Percentiles rank a stretch among this genome's conserved stretches.
These are phyloP conservation scores for Suhomyces bokatorum DNA, from an alignment of 1,139 yeast genomes.

Conservation along the genomic window DNA sequence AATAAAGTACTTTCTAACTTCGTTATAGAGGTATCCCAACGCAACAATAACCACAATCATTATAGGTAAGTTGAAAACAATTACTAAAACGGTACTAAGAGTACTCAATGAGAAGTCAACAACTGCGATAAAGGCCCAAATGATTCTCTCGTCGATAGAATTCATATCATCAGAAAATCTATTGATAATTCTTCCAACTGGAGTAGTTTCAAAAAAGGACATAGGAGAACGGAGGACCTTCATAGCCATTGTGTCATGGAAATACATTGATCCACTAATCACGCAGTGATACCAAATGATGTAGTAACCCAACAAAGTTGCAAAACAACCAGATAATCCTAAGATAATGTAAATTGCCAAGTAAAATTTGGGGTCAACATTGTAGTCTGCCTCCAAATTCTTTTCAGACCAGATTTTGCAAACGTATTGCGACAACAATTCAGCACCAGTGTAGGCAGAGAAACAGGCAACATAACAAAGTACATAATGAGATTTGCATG, in stretches of 20 bases:
- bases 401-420: slow-evolving; percentile 30
- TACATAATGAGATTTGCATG: slow-evolving; percentile 27
- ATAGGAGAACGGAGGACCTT: slow-evolving; percentile 31
- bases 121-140: slow-evolving; percentile 33
- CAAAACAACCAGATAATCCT: slow-evolving; percentile 26
- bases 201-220: slow-evolving; percentile 37
- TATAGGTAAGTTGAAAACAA: slow-evolving; percentile 34
- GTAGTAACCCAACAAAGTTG: slow-evolving; percentile 25
- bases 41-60: slow-evolving; percentile 30
- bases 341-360: slow-evolving; percentile 23
- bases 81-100: slow-evolving; percentile 28
- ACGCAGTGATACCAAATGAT: slow-evolving; percentile 31
- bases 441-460: slow-evolving; percentile 18
- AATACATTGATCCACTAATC: slow-evolving; percentile 25
- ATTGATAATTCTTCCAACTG: slow-evolving; percentile 32
- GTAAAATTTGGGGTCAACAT: slow-evolving; percentile 20
- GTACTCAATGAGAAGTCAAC: slow-evolving; percentile 26
- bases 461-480: slow-evolving; percentile 22
- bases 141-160: slow-evolving; percentile 33
- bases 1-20: slow-evolving; percentile 30
- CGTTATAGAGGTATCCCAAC: slow-evolving; percentile 29
- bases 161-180: slow-evolving; percentile 35
- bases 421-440: slow-evolving; percentile 23
- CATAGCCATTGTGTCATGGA: slow-evolving; percentile 30
- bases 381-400: slow-evolving; percentile 25